Evolutionary conservation across 192 early-diverging fungal genomes (phyloP).

Genomic region (Dispira simplex): DNA sequence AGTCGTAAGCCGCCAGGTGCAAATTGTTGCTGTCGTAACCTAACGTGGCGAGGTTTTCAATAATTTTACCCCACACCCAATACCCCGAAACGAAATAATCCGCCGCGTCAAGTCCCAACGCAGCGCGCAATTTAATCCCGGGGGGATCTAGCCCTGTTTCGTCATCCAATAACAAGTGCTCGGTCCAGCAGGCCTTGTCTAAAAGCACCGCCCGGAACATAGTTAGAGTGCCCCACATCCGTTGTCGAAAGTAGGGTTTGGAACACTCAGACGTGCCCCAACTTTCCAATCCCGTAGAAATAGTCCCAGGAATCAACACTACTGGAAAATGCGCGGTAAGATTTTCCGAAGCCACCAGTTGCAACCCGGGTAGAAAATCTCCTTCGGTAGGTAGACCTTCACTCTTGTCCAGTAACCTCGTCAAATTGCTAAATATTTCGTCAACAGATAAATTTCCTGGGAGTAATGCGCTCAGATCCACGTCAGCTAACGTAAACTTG

Average conservation of each 20-base stretch:
- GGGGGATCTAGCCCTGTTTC: constrained; percentile 73
- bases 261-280: constrained; percentile 72
- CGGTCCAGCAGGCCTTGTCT: constrained; percentile 77
- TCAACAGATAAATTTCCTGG: constrained; percentile 49
- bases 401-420: constrained; percentile 24
- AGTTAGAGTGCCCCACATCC: constrained; percentile 72
- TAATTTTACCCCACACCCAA: constrained; percentile 79
- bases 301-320: constrained; percentile 75
- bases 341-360: constrained; percentile 19
- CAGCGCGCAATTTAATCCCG: constrained; percentile 65
- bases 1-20: constrained; percentile 79
- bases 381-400: constrained; percentile 14
- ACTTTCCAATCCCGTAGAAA: constrained; percentile 74
- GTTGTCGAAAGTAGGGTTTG: constrained; percentile 67
- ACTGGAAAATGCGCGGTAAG: constrained; percentile 36
- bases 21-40: constrained; percentile 84
- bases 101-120: constrained; percentile 73
- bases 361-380: constrained; percentile 25
- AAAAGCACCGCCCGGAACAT: constrained; percentile 73
- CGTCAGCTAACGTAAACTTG: constrained; percentile 31
- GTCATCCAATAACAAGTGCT: constrained; percentile 69
- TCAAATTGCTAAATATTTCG: constrained; percentile 53
- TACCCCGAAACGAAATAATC: constrained; percentile 85
- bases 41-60: constrained; percentile 64
- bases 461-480: constrained; percentile 45